Conservation (phyloP, 2,329 filamentous ascomycete species). For the Coleophoma crateriformis region DNA sequence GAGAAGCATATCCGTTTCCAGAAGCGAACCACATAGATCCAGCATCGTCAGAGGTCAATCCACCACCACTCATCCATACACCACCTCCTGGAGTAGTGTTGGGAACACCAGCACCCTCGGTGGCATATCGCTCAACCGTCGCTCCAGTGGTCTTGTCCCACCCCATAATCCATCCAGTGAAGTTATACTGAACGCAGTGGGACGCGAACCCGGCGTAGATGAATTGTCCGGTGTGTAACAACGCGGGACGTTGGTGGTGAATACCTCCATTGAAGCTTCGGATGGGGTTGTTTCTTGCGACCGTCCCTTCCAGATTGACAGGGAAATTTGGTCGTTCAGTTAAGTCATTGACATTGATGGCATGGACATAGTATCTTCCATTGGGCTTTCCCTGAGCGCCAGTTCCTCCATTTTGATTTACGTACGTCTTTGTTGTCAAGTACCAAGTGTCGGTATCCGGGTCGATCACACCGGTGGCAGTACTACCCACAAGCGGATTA, state of each 20-base stretch:
- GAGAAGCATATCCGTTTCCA: slow-evolving; percentile 42
- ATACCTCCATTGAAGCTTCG: slow-evolving; percentile 41
- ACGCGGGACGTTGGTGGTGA: slow-evolving; percentile 38
- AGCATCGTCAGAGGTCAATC: slow-evolving; percentile 38
- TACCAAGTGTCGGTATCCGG: slow-evolving; percentile 43
- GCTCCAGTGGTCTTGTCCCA: slow-evolving; percentile 39
- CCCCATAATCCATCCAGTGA: slow-evolving; percentile 43
- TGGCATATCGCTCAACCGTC: slow-evolving; percentile 37
- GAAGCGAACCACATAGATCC: slow-evolving; percentile 41
- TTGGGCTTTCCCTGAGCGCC: slow-evolving; percentile 32
- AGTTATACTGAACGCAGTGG: slow-evolving; percentile 46
- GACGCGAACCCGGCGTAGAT: slow-evolving; percentile 44
- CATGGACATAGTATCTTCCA: slow-evolving; percentile 39
- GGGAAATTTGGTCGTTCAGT: slow-evolving; percentile 35
- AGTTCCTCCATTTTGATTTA: slow-evolving; percentile 26
- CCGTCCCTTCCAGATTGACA: slow-evolving; percentile 34
- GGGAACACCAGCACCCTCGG: slow-evolving; percentile 34
- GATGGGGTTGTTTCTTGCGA: slow-evolving; percentile 38
- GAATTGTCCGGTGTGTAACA: slow-evolving; percentile 39
- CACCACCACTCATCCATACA: slow-evolving; percentile 45
- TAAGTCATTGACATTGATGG: slow-evolving; percentile 38
- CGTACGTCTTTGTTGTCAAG: slow-evolving; percentile 43
- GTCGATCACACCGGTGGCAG: slow-evolving; percentile 45
- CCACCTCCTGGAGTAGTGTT: slow-evolving; percentile 34
- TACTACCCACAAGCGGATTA: slow-evolving; percentile 40